A percentile compares a stretch with the other conserved stretches of the same genome.
phyloP scores from a whole-genome alignment of 129 eudicot genomes.

The Chrysanthemum seticuspe region DNA sequence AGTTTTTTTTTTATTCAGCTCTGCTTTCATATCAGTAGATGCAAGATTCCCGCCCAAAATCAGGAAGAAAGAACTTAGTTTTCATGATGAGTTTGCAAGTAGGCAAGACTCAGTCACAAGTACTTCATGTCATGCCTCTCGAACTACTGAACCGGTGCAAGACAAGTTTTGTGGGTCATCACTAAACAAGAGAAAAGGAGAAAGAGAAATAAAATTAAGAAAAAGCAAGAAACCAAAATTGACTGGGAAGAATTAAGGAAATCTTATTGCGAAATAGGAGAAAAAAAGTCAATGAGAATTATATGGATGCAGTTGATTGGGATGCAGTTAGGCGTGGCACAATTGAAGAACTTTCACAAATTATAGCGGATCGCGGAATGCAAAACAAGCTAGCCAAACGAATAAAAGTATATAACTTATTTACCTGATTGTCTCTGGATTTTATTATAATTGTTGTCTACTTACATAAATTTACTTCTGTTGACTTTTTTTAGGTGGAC shows the following conservation, averaged over 20 bases:
- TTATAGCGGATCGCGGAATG: slow-evolving; percentile 60
- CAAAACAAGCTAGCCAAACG: slow-evolving; percentile 47
- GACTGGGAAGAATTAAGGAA: slow-evolving; percentile 63
- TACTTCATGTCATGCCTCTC: slow-evolving; percentile 2
- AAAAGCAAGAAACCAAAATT: slow-evolving; percentile 25
- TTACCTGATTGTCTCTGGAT: not conserved
- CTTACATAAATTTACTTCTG: slow-evolving; percentile 4
- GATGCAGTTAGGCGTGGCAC: slow-evolving; percentile 64
- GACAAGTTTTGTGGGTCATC: slow-evolving; percentile 21
- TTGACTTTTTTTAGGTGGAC: slow-evolving; percentile 48
- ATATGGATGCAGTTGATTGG: slow-evolving; percentile 67
- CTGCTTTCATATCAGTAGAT: slow-evolving; percentile 59
- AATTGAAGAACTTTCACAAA: slow-evolving; percentile 43
- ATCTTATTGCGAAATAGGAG: slow-evolving; percentile 16
- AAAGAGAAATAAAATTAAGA: slow-evolving; percentile 31
- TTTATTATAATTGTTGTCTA: not conserved
- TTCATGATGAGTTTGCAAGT: not conserved
- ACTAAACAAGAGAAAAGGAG: slow-evolving; percentile 17
- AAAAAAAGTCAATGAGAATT: slow-evolving; percentile 16
- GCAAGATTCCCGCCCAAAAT: slow-evolving; percentile 49
- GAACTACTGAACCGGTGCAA: slow-evolving; percentile 5
- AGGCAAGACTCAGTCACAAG: slow-evolving; percentile 1
- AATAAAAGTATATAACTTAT: slow-evolving; percentile 52
- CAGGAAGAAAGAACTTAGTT: slow-evolving; percentile 18
- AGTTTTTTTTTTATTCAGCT: slow-evolving; percentile 37